Conservation (phyloP, 176 grass and related monocot genomes). For the Elaeis guineensis region DNA sequence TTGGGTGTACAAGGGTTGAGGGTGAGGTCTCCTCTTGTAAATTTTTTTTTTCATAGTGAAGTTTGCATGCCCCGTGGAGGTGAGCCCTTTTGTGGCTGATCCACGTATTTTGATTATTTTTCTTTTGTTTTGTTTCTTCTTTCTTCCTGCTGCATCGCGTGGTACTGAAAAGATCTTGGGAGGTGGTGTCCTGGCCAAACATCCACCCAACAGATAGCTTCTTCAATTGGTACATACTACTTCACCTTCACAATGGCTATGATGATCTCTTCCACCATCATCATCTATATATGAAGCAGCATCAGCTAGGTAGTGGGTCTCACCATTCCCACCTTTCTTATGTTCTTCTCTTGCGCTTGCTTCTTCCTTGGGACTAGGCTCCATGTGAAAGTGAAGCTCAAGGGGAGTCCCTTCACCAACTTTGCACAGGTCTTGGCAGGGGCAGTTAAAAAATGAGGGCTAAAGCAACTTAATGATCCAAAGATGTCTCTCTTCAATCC, state of each 20-base stretch:
- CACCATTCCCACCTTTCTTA: slow-evolving; percentile 46
- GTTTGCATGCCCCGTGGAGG: too few relatives aligned
- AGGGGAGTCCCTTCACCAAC: slow-evolving; percentile 48
- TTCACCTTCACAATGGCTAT: slow-evolving; percentile 70
- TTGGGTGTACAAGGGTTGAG: too few relatives aligned
- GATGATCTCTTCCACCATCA: slow-evolving; percentile 38
- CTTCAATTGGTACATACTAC: slow-evolving; percentile 98
- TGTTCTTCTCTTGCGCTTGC: slow-evolving; percentile 40
- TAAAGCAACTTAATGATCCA: slow-evolving; percentile 2
- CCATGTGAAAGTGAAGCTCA: slow-evolving; percentile 45
- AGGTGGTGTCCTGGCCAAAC: too few relatives aligned
- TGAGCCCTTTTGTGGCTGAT: too few relatives aligned
- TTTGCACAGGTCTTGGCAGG: slow-evolving; percentile 31
- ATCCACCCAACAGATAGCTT: too few relatives aligned
- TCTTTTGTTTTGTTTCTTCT: too few relatives aligned
- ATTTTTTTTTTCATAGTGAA: too few relatives aligned
- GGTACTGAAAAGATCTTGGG: too few relatives aligned
- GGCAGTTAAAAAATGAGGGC: slow-evolving; percentile 30
- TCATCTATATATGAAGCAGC: slow-evolving; percentile 73
- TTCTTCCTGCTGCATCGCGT: too few relatives aligned
- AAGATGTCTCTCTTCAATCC: not conserved
- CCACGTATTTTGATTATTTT: too few relatives aligned
- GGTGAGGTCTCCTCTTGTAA: too few relatives aligned
- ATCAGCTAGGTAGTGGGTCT: slow-evolving; percentile 61
- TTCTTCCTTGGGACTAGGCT: slow-evolving; percentile 51